Evolutionary conservation across 208 protist species (phyloP).

Genomic region (Trypanosoma mega): DNA sequence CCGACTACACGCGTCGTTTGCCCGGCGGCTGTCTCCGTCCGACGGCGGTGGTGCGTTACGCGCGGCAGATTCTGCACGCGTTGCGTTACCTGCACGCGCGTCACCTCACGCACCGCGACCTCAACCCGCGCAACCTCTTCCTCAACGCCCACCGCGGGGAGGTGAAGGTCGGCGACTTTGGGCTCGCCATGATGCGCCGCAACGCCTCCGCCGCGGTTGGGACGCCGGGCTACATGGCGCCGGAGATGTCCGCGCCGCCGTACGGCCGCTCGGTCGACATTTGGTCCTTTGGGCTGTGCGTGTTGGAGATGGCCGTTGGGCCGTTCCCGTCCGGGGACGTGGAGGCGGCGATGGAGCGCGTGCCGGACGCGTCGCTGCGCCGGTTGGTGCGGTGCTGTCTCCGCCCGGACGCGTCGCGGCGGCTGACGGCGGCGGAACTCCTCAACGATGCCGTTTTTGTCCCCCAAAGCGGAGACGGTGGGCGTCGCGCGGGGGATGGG

Average conservation of each 20-base stretch:
- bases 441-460: constrained; percentile 7
- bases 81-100: constrained; percentile 87
- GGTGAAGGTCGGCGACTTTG: constrained; percentile 43
- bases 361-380: too few species aligned
- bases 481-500: background rate
- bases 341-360: too few species aligned
- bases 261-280: constrained; percentile 85
- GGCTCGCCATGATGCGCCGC: constrained; percentile 40
- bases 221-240: constrained; percentile 94
- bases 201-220: constrained; percentile 43
- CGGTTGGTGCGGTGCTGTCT: too few species aligned
- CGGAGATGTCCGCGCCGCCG: constrained; percentile 87
- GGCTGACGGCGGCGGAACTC: constrained; percentile 1
- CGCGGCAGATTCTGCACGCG: constrained; percentile 84
- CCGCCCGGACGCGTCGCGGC: too few species aligned
- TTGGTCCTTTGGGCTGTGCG: constrained; percentile 90
- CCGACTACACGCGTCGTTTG: constrained; percentile 46
- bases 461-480: background rate
- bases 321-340: too few species aligned
- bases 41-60: constrained; percentile 67
- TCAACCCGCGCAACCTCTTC: constrained; percentile 69
- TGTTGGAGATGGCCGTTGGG: constrained; percentile 88
- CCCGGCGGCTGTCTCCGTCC: background rate
- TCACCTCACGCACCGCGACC: too few species aligned
- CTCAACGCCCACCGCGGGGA: constrained; percentile 42